phyloP scores from a whole-genome alignment of 2,329 filamentous ascomycete genomes.

The Fonsecaea nubica region DNA sequence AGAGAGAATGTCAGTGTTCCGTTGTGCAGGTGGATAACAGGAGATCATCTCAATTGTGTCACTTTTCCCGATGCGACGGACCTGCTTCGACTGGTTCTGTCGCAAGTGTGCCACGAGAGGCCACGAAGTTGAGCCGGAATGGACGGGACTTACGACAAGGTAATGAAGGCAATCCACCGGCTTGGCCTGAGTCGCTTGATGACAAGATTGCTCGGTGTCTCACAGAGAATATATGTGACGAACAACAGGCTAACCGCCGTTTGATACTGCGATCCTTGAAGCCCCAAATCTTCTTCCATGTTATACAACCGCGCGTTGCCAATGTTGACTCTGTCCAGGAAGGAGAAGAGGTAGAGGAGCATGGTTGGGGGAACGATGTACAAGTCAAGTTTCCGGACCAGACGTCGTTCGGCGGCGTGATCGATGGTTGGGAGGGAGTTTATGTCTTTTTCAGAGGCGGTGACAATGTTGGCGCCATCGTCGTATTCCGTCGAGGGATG shows the following conservation, averaged over 20 bases:
- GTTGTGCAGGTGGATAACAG: not conserved
- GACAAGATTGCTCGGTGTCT: conserved; percentile 51
- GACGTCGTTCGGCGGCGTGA: conserved; percentile 32
- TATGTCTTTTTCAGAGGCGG: conserved; percentile 20
- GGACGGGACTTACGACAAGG: conserved; percentile 17
- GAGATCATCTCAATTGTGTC: not conserved
- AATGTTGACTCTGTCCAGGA: conserved; percentile 54
- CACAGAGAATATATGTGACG: conserved; percentile 59
- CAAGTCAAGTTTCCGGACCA: conserved; percentile 51
- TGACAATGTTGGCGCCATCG: conserved; percentile 7
- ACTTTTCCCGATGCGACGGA: not conserved
- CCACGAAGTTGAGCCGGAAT: conserved; percentile 6
- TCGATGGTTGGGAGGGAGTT: conserved; percentile 32
- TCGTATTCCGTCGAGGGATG: conserved; percentile 2
- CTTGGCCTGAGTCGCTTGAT: conserved; percentile 58
- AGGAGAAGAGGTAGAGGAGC: conserved; percentile 69
- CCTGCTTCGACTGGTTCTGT: too few species aligned
- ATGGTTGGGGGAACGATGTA: conserved; percentile 52
- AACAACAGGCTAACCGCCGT: conserved; percentile 71
- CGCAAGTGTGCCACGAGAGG: not conserved
- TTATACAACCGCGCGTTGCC: conserved; percentile 56
- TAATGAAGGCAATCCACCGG: conserved; percentile 55
- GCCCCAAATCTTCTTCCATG: conserved; percentile 51
- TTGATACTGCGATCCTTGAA: conserved; percentile 68
- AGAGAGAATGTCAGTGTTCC: not conserved